Conservation (phyloP, 352 stramenopile species). For the Aphanomyces stellatus region DNA sequence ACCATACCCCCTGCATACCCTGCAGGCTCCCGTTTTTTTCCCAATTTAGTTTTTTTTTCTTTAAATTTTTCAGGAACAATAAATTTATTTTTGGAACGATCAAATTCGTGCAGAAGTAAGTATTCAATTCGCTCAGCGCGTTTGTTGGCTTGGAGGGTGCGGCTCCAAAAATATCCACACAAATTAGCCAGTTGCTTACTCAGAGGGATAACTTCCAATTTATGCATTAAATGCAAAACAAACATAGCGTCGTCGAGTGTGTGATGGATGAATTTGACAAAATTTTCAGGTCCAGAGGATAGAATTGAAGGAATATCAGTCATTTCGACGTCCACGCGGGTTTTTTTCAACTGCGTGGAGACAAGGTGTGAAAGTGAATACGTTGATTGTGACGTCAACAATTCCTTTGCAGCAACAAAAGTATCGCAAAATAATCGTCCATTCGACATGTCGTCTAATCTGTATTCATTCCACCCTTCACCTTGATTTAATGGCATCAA, state of each 20-base stretch:
- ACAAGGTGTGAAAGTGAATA: slow-evolving; percentile 96
- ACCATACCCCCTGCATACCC: slow-evolving; percentile 99
- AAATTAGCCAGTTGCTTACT: slow-evolving; percentile 98
- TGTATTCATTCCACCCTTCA: slow-evolving; percentile 83
- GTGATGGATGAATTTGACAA: slow-evolving; percentile 91
- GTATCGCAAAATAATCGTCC: slow-evolving; percentile 97
- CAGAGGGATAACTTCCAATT: slow-evolving; percentile 96
- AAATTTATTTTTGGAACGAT: slow-evolving; percentile 91
- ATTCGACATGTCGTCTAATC: slow-evolving; percentile 84
- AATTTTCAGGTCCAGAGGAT: slow-evolving; percentile 76
- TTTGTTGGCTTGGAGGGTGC: slow-evolving; percentile 94
- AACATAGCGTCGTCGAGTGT: slow-evolving; percentile 96
- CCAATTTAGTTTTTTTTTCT: slow-evolving; percentile 43
- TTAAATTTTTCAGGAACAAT: slow-evolving; percentile 95
- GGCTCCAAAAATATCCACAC: slow-evolving; percentile 96
- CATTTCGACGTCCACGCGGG: slow-evolving; percentile 90
- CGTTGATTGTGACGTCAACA: slow-evolving; percentile 95
- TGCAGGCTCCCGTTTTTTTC: slow-evolving; percentile 52
- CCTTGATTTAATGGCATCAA: slow-evolving; percentile 70
- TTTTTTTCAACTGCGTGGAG: slow-evolving; percentile 82
- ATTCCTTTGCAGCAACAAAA: slow-evolving; percentile 96
- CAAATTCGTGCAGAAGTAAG: slow-evolving; percentile 99
- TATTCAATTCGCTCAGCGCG: slow-evolving; percentile 99
- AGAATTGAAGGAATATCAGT: slow-evolving; percentile 93
- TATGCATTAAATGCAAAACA: slow-evolving; percentile 95